Conservation (phyloP, 2,329 filamentous ascomycete species). For the Botrytis tulipae region DNA sequence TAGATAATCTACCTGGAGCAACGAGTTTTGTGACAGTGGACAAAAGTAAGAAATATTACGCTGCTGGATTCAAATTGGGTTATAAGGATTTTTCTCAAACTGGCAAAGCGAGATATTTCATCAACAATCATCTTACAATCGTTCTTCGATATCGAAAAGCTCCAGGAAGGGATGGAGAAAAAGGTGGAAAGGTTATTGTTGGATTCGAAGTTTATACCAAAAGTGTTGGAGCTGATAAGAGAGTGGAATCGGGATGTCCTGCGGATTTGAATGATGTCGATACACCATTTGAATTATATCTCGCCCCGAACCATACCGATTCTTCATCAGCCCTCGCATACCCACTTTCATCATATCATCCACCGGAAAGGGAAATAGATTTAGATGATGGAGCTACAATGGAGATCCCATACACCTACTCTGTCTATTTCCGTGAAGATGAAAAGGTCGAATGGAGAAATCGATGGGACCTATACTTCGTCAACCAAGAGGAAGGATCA, state of each 20-base stretch:
- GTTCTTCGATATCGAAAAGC: conserved; percentile 76
- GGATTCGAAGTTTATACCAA: conserved; percentile 90
- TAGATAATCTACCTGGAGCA: conserved; percentile 85
- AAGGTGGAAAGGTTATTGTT: conserved; percentile 76
- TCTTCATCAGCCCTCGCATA: conserved; percentile 48
- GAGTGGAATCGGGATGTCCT: conserved; percentile 66
- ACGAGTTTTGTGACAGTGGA: conserved; percentile 87
- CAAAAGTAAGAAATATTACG: conserved; percentile 82
- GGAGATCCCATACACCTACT: conserved; percentile 81
- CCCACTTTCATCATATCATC: conserved; percentile 58
- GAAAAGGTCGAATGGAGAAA: conserved; percentile 76
- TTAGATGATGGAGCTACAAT: conserved; percentile 64
- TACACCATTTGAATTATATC: conserved; percentile 65
- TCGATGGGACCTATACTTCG: conserved; percentile 88
- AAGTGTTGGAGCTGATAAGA: conserved; percentile 64
- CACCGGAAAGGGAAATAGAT: conserved; percentile 52
- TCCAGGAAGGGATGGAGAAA: conserved; percentile 64
- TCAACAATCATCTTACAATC: conserved; percentile 87
- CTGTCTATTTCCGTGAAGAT: conserved; percentile 85
- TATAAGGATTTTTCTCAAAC: conserved; percentile 64
- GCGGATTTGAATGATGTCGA: conserved; percentile 61
- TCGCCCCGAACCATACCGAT: conserved; percentile 61
- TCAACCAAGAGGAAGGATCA: conserved; percentile 77
- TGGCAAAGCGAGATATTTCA: conserved; percentile 64
- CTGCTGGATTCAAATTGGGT: conserved; percentile 84